A percentile compares a stretch with the other conserved stretches of the same genome.
Evolutionary conservation across 441 rosid species (phyloP).

Genomic region (Gossypium lobatum): DNA sequence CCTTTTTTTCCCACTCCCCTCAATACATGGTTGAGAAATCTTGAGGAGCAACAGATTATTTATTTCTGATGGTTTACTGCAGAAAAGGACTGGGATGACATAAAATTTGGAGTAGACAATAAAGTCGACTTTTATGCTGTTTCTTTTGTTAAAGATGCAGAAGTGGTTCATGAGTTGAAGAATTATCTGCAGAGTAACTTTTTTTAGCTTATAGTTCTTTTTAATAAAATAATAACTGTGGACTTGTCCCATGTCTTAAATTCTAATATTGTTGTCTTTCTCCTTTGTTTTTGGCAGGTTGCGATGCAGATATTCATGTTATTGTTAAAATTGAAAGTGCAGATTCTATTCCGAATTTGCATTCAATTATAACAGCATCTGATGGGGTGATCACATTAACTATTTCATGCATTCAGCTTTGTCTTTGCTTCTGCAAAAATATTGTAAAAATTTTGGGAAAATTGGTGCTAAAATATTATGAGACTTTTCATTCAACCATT

Average conservation of each 20-base stretch:
- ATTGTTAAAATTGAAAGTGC: conserved; percentile 96
- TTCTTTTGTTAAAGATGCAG: conserved; percentile 95
- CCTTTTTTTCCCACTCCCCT: background rate
- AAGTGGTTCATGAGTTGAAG: conserved; percentile 96
- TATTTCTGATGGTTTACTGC: conserved; percentile 22
- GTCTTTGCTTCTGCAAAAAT: background rate
- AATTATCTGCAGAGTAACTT: conserved; percentile 67
- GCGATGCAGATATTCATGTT: conserved; percentile 85
- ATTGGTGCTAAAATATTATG: background rate
- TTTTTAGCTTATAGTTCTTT: background rate
- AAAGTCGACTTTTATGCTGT: conserved; percentile 93
- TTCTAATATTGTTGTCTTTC: conserved; percentile 14
- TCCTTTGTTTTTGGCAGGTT: conserved; percentile 41
- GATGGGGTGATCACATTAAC: conserved; percentile 67
- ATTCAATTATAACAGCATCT: conserved; percentile 93
- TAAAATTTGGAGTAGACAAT: conserved; percentile 93
- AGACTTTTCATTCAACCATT: background rate
- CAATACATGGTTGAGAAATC: background rate
- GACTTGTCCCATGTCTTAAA: background rate
- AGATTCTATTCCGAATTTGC: conserved; percentile 91
- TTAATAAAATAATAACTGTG: background rate
- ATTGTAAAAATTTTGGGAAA: background rate
- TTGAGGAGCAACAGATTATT: conserved; percentile 2
- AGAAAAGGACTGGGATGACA: conserved; percentile 99
- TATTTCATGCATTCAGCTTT: background rate